Conservation (phyloP, 805 yeast species). For the Metschnikowia arizonensis region DNA sequence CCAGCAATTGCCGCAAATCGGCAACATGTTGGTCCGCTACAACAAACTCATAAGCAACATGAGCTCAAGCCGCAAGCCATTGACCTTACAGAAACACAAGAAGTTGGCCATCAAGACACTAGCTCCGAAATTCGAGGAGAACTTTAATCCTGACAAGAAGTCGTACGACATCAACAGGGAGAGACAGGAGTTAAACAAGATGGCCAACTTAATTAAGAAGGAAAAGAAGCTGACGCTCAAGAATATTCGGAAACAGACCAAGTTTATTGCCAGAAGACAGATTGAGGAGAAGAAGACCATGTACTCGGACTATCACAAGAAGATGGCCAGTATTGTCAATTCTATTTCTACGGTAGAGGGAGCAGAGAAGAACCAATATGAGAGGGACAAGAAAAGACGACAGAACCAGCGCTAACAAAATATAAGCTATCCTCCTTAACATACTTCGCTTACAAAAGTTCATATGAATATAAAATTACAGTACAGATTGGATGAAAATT, state of each 20-base stretch:
- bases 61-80: constrained; percentile 45
- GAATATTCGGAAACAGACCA: constrained; percentile 85
- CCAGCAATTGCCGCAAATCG: constrained; percentile 27
- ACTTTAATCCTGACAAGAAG: constrained; percentile 92
- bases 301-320: constrained; percentile 77
- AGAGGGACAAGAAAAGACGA: constrained; percentile 71
- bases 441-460: too few species aligned
- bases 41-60: constrained; percentile 40
- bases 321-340: constrained; percentile 83
- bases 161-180: constrained; percentile 81
- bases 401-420: constrained; percentile 30
- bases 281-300: constrained; percentile 71
- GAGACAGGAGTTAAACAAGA: constrained; percentile 77
- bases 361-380: constrained; percentile 88
- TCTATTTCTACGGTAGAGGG: constrained; percentile 92
- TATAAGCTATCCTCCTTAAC: too few species aligned
- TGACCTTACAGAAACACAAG: constrained; percentile 76
- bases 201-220: constrained; percentile 81
- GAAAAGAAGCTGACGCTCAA: constrained; percentile 85
- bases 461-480: background rate
- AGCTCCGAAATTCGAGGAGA: constrained; percentile 92
- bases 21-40: constrained; percentile 41
- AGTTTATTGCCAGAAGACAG: constrained; percentile 81
- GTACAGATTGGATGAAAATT: background rate
- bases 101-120: constrained; percentile 79